Evolutionary conservation across 257 asterid species (phyloP), one percentile per base, ranked within the genome.

Genomic region (Rhazya stricta): DNA sequence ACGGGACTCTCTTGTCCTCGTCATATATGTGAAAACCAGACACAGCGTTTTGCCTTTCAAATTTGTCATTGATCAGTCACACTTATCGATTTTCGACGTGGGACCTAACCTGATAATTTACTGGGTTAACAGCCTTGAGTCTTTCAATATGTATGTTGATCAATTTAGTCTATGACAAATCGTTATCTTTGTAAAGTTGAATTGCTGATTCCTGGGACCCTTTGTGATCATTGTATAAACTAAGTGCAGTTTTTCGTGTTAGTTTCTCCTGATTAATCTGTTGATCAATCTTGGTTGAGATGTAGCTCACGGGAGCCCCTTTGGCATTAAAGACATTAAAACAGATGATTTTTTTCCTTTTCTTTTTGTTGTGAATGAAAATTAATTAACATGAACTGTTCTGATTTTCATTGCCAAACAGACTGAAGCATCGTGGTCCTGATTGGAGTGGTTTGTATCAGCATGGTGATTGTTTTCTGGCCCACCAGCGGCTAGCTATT

Each of bases 381-480:
- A 0, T 43, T 5, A 43, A 8, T 36, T 42, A 5, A 54, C 8
- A 50, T 29, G 75, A 61, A 45, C 15, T 30, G 58, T 9, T 15
- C 21, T 32, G 41, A 37, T 58, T 46, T 66, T 50, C 12, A 27
- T 56, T 25, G 60, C 79, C 6, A 69, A 42, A 75, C 79, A 93
- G 99, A 74, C 85, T 95, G 96, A 95, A 91, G 95, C 99, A 95
- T 76, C 89, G 98, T 0, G 99, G 99, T n/a, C 98, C 99, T 0
- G 99, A 95, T 54, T 95, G 99, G 99, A 90, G 98, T 82, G 99
- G 99, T 45, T 6, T 95, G 42, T 90, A 88, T 78, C 98, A 95
- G 79, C 88, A 85, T 63, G 96, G 96, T 19, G 97, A 90, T 51
- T 89, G 53, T 67, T 95, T 83, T 77, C 78, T 95, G 34, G 84